Base-by-base conservation (phyloP, 495 filamentous ascomycete species). In the Trichoderma parareesei region DNA sequence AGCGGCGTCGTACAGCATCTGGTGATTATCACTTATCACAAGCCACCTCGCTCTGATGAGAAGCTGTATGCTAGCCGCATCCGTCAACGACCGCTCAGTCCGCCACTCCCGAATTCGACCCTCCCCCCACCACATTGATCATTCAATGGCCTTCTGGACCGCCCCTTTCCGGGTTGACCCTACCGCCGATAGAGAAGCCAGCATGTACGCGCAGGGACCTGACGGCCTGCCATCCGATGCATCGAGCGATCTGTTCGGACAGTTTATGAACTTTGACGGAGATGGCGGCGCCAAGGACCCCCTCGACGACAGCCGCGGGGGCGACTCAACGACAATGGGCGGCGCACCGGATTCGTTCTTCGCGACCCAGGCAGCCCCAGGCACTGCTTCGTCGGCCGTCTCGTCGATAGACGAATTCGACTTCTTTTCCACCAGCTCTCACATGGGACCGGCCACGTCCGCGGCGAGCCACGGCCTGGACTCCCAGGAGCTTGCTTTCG, bases 171-270 rank as follows among this genome's bases (percentile, higher is more conserved):
- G 61, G n/a, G 43, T 37, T 10, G 53, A 43, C 27, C 37, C 37
- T 38, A 13, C 40, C 61, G 43, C n/a, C 38, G 76, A 72, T 66
- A 69, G 69, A 61, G 70, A 64, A 66, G 66, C 67, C 53, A 65
- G 69, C 64, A 70, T 70, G 40, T 72, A 66, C 66, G 75, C 75
- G 72, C 73, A 71, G 41, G 60, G 20, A 2, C 14, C n/a, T 0
- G 75, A 77, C 62, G 65, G 65, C 62, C 72, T 67, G 49, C 72
- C 72, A 68, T 71, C 76, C 11, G 72, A 67, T 60, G 72, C 69
- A 64, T 66, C 76, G 61, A 67, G 68, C 35, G 77, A 78, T 43
- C 75, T 80, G 75, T 78, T 79, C 77, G 79, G 80, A 42, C 74
- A 81, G 63, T 81, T 75, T 65, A 67, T 81, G 61, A 72, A 75